These are phyloP conservation scores for Cucurbita pepo DNA, from an alignment of 306 rosid species.

Conservation along the genomic window DNA sequence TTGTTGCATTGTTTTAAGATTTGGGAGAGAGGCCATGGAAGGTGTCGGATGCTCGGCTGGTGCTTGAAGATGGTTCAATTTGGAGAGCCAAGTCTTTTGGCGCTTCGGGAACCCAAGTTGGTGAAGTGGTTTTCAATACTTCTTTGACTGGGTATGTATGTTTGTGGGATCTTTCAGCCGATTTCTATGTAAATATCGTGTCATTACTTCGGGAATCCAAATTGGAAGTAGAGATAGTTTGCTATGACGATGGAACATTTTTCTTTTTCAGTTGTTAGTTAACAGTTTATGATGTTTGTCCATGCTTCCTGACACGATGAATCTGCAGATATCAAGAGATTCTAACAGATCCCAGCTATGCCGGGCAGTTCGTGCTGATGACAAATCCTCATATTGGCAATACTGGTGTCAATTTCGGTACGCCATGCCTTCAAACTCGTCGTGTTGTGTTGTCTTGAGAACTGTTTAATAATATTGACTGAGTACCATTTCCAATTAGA, in stretches of 20 bases:
- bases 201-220: no score
- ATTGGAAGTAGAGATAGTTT: no score
- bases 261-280: not conserved
- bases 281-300: not conserved
- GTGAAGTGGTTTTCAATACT: slow-evolving; percentile 92
- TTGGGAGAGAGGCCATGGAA: slow-evolving; percentile 79
- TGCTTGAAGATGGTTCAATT: slow-evolving; percentile 86
- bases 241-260: not conserved
- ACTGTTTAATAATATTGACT: not conserved
- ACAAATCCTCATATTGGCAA: slow-evolving; percentile 93
- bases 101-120: slow-evolving; percentile 92
- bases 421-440: not conserved
- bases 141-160: slow-evolving; percentile 70
- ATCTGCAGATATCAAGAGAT: slow-evolving; percentile 80
- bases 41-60: slow-evolving; percentile 73
- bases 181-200: not conserved
- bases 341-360: slow-evolving; percentile 90
- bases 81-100: slow-evolving; percentile 97
- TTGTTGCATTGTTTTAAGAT: slow-evolving; percentile 14
- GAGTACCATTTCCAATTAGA: slow-evolving; percentile 25
- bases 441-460: not conserved
- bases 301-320: not conserved
- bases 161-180: not conserved
- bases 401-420: slow-evolving; percentile 80
- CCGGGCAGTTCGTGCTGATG: slow-evolving; percentile 93